A percentile compares a stretch with the other conserved stretches of the same genome.
Conservation (phyloP, 805 yeast genomes). For the Komagataella pastoris region DNA sequence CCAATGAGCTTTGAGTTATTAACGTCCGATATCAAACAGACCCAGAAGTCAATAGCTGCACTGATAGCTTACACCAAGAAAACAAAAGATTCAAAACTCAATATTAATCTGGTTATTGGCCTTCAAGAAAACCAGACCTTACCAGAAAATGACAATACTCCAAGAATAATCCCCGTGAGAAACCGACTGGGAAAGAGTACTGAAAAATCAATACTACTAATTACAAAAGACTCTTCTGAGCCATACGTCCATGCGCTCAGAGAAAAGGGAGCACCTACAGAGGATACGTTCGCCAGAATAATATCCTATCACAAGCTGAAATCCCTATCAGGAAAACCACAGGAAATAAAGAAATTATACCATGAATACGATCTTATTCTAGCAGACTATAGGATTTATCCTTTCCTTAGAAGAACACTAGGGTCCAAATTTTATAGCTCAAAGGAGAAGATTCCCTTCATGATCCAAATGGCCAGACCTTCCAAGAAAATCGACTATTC, state of each 20-base stretch:
- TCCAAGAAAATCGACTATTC: constrained; percentile 17
- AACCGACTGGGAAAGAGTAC: constrained; percentile 35
- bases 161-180: constrained; percentile 46
- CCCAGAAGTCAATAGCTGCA: constrained; percentile 15
- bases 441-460: constrained; percentile 53
- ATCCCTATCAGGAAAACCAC: constrained; percentile 27
- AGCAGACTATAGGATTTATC: constrained; percentile 57
- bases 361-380: constrained; percentile 55
- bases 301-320: constrained; percentile 45
- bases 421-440: constrained; percentile 51
- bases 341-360: constrained; percentile 31
- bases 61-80: constrained; percentile 16
- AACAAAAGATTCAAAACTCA: constrained; percentile 9
- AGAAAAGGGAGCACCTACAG: constrained; percentile 37
- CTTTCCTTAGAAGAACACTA: constrained; percentile 41
- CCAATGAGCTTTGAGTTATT: constrained; percentile 3
- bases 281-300: constrained; percentile 48
- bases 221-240: constrained; percentile 65
- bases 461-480: constrained; percentile 46
- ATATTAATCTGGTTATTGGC: constrained; percentile 30
- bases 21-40: not conserved
- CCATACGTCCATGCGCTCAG: constrained; percentile 36
- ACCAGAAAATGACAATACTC: constrained; percentile 31
- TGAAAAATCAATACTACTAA: constrained; percentile 38
- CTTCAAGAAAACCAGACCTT: constrained; percentile 28